Evolutionary conservation across 805 yeast genomes (phyloP).

Genomic region (Kodamaea leandrae): DNA sequence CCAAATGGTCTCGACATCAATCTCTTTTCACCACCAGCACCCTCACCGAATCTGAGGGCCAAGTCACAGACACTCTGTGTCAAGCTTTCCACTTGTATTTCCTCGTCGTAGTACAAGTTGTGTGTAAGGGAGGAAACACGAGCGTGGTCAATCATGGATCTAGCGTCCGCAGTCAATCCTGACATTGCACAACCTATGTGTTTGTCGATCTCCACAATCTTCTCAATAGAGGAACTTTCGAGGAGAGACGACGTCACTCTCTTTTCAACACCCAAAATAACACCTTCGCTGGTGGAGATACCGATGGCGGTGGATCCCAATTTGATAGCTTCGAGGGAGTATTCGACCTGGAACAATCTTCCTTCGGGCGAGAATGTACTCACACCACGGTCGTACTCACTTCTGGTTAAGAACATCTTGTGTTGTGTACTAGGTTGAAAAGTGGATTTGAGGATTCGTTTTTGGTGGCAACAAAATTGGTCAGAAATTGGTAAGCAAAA

Average conservation of each 20-base stretch:
- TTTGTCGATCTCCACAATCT: conserved; percentile 88
- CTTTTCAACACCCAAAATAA: conserved; percentile 93
- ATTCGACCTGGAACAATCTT: conserved; percentile 95
- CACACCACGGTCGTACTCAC: conserved; percentile 98
- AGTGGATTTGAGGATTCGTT: conserved; percentile 5
- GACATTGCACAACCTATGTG: conserved; percentile 99
- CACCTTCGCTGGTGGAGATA: conserved; percentile 92
- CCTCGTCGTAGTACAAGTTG: conserved; percentile 85
- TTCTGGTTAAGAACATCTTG: conserved; percentile 93
- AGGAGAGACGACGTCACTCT: conserved; percentile 89
- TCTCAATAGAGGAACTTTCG: conserved; percentile 92
- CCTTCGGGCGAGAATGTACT: conserved; percentile 99
- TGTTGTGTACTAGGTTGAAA: conserved; percentile 1
- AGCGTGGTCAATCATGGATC: conserved; percentile 98
- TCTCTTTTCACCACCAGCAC: conserved; percentile 93
- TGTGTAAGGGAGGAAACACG: conserved; percentile 87
- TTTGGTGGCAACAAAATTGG: conserved; percentile 6
- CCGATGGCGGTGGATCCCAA: conserved; percentile 98
- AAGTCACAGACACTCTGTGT: conserved; percentile 97
- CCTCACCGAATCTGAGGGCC: conserved; percentile 95
- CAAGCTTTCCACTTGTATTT: conserved; percentile 85
- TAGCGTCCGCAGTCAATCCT: conserved; percentile 97
- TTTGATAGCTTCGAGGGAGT: conserved; percentile 95
- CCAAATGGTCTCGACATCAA: conserved; percentile 98
- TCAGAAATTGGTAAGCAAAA: background rate